phyloP scores from a whole-genome alignment of 306 rosid species.

The Herpetospermum pedunculosum region DNA sequence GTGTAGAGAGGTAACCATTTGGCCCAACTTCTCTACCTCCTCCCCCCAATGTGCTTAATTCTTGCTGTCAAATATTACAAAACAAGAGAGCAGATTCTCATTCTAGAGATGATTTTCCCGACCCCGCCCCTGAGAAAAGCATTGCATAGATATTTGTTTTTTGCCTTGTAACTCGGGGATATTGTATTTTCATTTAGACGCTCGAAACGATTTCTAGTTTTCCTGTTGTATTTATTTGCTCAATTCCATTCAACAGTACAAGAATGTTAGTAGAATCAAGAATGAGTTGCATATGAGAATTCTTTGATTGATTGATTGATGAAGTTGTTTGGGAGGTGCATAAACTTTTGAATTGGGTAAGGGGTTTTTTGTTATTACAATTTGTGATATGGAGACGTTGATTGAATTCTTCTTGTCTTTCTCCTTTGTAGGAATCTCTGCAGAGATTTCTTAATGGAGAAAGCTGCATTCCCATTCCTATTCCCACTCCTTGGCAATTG shows the following conservation, averaged over 20 bases:
- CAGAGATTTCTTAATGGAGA: constrained; percentile 11
- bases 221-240: background rate
- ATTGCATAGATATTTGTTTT: background rate
- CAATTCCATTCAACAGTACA: background rate
- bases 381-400: constrained; percentile 2
- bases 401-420: background rate
- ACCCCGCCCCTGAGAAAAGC: background rate
- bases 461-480: background rate
- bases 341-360: background rate
- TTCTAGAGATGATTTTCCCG: background rate
- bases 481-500: background rate
- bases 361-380: background rate
- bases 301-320: background rate
- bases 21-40: background rate
- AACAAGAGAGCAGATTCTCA: background rate
- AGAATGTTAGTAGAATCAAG: background rate
- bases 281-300: background rate
- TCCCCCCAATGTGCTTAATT: background rate
- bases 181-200: background rate
- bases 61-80: background rate
- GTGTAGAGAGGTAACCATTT: background rate
- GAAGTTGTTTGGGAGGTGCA: background rate
- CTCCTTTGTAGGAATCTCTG: constrained; percentile 7
- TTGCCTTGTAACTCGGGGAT: background rate
- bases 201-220: background rate